Percentiles rank a stretch among this genome's conserved stretches.
These are phyloP conservation scores for Boletus sp. DNA, from an alignment of 768 basidiomycete species.

Conservation along the genomic window DNA sequence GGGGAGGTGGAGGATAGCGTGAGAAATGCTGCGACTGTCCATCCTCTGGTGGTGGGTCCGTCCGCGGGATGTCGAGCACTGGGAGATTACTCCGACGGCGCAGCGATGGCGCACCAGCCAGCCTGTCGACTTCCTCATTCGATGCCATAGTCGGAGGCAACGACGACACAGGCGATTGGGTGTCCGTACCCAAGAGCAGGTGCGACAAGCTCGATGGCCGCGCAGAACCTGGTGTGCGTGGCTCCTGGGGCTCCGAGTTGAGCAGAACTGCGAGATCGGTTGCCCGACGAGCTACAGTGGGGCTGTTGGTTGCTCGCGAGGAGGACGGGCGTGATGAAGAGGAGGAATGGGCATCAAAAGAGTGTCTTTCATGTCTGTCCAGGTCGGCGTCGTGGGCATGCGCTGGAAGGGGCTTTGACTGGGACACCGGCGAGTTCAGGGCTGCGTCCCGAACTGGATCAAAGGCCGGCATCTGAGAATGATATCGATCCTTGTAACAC, in stretches of 20 bases:
- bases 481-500: background rate
- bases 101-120: conserved; percentile 24
- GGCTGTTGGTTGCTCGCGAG: conserved; percentile 38
- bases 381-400: conserved; percentile 25
- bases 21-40: conserved; percentile 22
- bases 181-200: conserved; percentile 32
- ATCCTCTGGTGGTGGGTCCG: conserved; percentile 22
- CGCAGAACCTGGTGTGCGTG: conserved; percentile 34
- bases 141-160: background rate
- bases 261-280: conserved; percentile 77
- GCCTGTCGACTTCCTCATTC: conserved; percentile 27
- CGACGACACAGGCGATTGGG: conserved; percentile 22
- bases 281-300: conserved; percentile 55
- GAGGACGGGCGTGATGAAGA: conserved; percentile 36
- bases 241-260: conserved; percentile 53
- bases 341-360: conserved; percentile 35
- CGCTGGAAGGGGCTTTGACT: conserved; percentile 36
- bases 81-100: conserved; percentile 32
- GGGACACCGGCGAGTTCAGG: conserved; percentile 67
- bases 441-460: conserved; percentile 88
- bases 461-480: conserved; percentile 45
- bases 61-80: conserved; percentile 32
- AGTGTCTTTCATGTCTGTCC: conserved; percentile 27
- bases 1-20: conserved; percentile 19
- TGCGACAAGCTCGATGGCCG: conserved; percentile 45